Evolutionary conservation across 768 basidiomycete genomes (phyloP).

Genomic region (Cyathus striatus): DNA sequence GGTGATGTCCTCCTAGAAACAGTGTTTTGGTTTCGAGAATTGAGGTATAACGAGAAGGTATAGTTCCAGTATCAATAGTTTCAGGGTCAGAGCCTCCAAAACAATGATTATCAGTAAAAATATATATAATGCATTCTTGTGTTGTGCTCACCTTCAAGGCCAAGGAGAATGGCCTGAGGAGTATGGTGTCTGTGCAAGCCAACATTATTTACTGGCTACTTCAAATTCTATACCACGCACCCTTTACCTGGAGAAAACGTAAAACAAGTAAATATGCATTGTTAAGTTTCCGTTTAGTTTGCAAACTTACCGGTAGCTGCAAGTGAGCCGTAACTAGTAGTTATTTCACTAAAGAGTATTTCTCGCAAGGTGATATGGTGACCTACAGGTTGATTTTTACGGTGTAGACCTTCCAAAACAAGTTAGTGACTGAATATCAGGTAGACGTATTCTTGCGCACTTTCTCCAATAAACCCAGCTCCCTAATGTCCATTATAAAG

Average conservation of each 20-base stretch:
- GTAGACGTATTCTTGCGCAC: constrained; percentile 14
- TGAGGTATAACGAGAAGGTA: constrained; percentile 66
- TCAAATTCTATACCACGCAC: constrained; percentile 33
- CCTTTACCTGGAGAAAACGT: constrained; percentile 56
- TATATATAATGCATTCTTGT: background rate
- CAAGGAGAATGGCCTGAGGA: constrained; percentile 80
- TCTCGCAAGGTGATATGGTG: too few species aligned
- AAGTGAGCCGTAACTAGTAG: constrained; percentile 76
- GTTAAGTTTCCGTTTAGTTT: constrained; percentile 1
- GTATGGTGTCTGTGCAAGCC: constrained; percentile 88
- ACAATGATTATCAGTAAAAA: background rate
- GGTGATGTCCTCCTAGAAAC: constrained; percentile 64
- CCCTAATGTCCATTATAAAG: constrained; percentile 72
- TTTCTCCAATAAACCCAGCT: constrained; percentile 65
- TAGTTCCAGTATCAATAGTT: constrained; percentile 85
- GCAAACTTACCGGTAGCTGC: constrained; percentile 75
- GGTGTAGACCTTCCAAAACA: constrained; percentile 59
- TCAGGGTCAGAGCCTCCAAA: constrained; percentile 78
- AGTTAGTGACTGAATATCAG: too few species aligned
- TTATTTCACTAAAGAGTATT: constrained; percentile 4
- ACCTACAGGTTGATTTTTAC: constrained; percentile 78
- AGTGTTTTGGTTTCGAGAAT: constrained; percentile 66
- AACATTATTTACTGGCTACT: too few species aligned
- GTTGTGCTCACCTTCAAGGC: constrained; percentile 53
- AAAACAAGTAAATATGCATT: constrained; percentile 5